Evolutionary conservation across 495 filamentous ascomycete species (phyloP), one percentile per base, ranked within the genome.

Genomic region (Penicillium diatomitis): DNA sequence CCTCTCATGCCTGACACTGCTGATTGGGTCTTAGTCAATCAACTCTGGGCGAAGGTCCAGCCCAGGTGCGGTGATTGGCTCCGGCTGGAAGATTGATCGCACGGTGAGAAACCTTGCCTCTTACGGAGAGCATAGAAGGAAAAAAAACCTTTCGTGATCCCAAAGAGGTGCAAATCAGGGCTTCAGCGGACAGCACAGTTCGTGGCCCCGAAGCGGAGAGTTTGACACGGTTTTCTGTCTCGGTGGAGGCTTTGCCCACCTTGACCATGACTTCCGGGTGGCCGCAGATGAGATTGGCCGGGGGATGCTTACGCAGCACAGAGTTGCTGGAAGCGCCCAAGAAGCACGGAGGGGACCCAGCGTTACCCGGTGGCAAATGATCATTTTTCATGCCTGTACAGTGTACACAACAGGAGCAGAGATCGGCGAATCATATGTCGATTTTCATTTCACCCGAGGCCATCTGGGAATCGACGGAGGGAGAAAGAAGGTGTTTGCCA

Each of bases 41-140:
- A 47, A n/a, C 36, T 41, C 39, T 36, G 38, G 38, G 41, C n/a
- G 28, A 44, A 35, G 45, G 49, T 36, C 11, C 10, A 31, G 38
- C 52, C 52, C 46, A 31, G 6, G n/a, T 20, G 12, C 30, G 35
- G 34, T 55, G 55, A 55, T 58, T 58, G 55, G 52, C 30, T 10
- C 44, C 12, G 20, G 20, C 45, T 29, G 28, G 34, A 30, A 8
- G 27, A 30, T 47, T 32, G 35, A 31, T 8, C 31, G 5, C 29
- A 12, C 41, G 31, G 8, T 44, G 20, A 30, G 41, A 44, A 44
- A 44, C 40, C 34, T 32, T 33, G n/a, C 41, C n/a, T 44, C 20
- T 0, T 20, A 20, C 20, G 20, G 20, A 20, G 20, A 20, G 20
- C 20, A 20, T 20, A 2, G 20, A 20, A 20, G 20, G 20, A 20